Evolutionary conservation across 192 early-diverging fungal genomes (phyloP).

Genomic region (Radiomyces spectabilis): DNA sequence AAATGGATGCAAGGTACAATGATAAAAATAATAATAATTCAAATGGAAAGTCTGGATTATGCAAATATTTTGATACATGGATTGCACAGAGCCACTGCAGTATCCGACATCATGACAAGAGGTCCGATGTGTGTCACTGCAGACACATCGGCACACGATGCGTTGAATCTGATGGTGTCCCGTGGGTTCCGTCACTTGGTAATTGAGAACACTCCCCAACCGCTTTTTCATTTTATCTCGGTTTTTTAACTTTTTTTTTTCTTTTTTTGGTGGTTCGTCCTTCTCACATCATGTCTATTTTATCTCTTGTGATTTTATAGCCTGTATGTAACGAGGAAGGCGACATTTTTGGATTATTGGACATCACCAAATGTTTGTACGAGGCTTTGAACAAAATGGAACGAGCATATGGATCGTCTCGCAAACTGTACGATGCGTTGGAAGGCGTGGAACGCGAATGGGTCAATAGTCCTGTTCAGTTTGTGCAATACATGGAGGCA

Average conservation of each 20-base stretch:
- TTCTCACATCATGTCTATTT: not conserved
- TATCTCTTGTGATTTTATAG: too few species aligned
- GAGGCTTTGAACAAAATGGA: constrained; percentile 75
- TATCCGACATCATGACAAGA: constrained; percentile 86
- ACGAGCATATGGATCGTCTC: constrained; percentile 63
- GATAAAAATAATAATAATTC: too few species aligned
- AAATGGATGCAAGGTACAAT: constrained; percentile 46
- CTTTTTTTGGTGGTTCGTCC: not conserved
- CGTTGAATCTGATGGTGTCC: constrained; percentile 75
- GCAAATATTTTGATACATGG: too few species aligned
- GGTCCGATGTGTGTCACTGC: constrained; percentile 85
- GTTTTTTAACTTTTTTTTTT: not conserved
- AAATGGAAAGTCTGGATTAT: too few species aligned
- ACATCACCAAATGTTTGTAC: constrained; percentile 74
- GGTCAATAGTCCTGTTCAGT: constrained; percentile 47
- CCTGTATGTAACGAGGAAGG: constrained; percentile 61
- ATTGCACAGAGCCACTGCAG: constrained; percentile 59
- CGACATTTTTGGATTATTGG: constrained; percentile 68
- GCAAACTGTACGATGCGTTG: constrained; percentile 68
- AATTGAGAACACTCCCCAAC: not conserved
- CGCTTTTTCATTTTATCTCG: too few species aligned
- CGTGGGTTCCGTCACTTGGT: constrained; percentile 80
- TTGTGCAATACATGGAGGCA: constrained; percentile 54
- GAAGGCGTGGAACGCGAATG: constrained; percentile 71
- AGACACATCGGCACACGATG: constrained; percentile 72